phyloP scores from a whole-genome alignment of 306 rosid genomes.

The Hippophae tibetana region DNA sequence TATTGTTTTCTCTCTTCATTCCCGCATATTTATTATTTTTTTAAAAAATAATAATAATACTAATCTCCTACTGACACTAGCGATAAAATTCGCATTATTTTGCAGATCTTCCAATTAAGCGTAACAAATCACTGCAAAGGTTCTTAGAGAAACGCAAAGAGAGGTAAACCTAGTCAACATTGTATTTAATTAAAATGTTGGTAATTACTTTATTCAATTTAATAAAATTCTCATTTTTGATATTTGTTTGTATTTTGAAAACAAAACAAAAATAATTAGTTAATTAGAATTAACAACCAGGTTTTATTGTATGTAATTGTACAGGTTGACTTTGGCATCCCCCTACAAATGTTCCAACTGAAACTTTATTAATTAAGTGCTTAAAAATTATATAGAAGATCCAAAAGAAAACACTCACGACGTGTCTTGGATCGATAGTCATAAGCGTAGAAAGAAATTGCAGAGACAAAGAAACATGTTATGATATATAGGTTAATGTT shows the following conservation, averaged over 20 bases:
- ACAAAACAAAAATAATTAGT: neutral
- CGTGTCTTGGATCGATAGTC: neutral
- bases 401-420: no score
- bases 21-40: no score
- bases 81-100: no score
- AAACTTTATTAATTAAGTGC: conserved; percentile 5
- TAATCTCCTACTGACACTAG: no score
- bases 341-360: conserved; percentile 14
- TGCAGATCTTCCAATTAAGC: conserved; percentile 37
- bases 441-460: neutral
- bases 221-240: neutral
- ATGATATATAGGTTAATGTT: no score
- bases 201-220: neutral
- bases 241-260: no score
- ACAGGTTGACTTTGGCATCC: conserved; percentile 20
- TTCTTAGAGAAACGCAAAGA: conserved; percentile 49
- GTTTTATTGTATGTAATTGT: neutral
- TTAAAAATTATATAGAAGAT: neutral
- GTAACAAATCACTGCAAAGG: conserved; percentile 36
- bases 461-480: neutral
- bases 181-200: neutral
- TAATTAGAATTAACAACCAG: neutral
- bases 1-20: no score
- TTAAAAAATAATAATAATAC: no score
- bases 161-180: conserved; percentile 20